Percentiles rank a stretch among this genome's conserved stretches.
These are phyloP conservation scores for Theileria annulata DNA, from an alignment of 169 alveolate genomes.

Conservation along the genomic window DNA sequence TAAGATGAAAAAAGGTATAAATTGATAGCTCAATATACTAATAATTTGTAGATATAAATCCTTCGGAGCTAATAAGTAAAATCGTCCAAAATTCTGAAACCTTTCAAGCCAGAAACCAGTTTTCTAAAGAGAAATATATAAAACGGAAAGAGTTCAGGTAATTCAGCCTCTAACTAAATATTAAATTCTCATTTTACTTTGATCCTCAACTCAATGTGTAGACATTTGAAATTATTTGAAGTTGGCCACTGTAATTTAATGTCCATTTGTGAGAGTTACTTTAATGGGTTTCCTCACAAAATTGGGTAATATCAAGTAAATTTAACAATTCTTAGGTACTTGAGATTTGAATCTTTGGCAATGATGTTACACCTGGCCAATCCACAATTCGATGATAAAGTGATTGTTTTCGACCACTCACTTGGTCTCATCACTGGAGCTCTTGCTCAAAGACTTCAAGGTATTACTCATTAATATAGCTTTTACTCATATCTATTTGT, in stretches of 20 bases:
- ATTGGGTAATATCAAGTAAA: slow-evolving; percentile 40
- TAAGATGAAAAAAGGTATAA: slow-evolving; percentile 39
- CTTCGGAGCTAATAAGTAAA: slow-evolving; percentile 31
- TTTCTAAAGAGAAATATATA: slow-evolving; percentile 62
- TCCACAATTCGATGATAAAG: slow-evolving; percentile 7
- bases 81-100: slow-evolving; percentile 64
- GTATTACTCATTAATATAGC: neutral
- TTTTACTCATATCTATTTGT: too few species aligned
- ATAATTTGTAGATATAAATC: slow-evolving; percentile 14
- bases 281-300: slow-evolving; percentile 54
- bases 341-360: slow-evolving; percentile 47
- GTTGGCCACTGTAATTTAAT: slow-evolving; percentile 43
- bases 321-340: slow-evolving; percentile 20
- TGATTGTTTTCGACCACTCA: slow-evolving; percentile 60
- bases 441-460: slow-evolving; percentile 50
- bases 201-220: neutral
- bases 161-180: neutral
- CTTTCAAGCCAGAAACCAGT: slow-evolving; percentile 30
- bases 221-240: slow-evolving; percentile 53
- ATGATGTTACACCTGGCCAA: slow-evolving; percentile 57
- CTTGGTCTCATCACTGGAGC: slow-evolving; percentile 59
- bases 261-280: slow-evolving; percentile 56
- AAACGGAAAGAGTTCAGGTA: slow-evolving; percentile 41
- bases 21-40: too few species aligned
- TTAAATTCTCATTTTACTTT: neutral